Percentiles rank a stretch among this genome's conserved stretches.
Conservation (phyloP, 169 alveolate genomes). For the Plasmodium inui region DNA sequence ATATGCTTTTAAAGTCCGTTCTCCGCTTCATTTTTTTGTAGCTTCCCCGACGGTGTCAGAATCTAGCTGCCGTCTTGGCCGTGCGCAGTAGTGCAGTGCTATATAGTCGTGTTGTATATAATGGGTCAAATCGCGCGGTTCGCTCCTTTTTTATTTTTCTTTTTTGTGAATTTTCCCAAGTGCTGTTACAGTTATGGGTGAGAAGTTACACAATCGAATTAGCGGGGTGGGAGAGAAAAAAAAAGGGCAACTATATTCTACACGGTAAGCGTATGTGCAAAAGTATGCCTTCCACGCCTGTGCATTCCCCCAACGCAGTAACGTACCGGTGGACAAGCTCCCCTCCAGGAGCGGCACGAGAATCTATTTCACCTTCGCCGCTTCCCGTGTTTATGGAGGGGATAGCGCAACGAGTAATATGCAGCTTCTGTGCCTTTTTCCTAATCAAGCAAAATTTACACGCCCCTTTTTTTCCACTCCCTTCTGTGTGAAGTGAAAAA, state of each 20-base stretch:
- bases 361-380: not conserved
- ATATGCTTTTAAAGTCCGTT: conserved; percentile 49
- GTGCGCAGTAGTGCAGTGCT: not conserved
- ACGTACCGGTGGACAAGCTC: not conserved
- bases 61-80: not conserved
- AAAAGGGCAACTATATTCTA: not conserved
- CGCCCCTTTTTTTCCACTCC: not conserved
- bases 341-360: not conserved
- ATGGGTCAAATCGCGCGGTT: not conserved
- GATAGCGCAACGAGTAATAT: not conserved
- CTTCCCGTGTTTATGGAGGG: not conserved
- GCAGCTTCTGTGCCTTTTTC: not conserved
- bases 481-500: not conserved
- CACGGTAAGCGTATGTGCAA: not conserved
- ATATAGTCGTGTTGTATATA: not conserved
- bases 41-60: not conserved
- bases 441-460: not conserved
- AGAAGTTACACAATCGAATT: not conserved
- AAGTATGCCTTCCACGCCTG: not conserved
- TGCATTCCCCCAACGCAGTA: not conserved
- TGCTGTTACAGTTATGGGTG: not conserved
- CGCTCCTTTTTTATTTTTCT: not conserved
- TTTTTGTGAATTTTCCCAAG: not conserved
- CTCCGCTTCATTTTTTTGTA: conserved; percentile 53
- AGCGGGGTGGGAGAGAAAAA: not conserved